phyloP scores from a whole-genome alignment of 2,329 filamentous ascomycete species.

The Scortechinia acanthostroma region DNA sequence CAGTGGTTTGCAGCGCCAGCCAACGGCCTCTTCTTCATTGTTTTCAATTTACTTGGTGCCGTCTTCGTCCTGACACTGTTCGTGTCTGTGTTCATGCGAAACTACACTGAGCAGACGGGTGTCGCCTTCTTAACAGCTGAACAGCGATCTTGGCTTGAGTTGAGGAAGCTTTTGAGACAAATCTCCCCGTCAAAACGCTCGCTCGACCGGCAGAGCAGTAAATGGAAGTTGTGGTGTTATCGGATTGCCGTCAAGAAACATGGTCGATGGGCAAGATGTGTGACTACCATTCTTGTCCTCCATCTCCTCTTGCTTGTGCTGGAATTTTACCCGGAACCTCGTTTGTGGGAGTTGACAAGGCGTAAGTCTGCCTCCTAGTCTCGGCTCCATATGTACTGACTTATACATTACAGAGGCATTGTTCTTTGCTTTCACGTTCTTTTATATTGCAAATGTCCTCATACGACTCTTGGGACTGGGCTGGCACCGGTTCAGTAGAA shows the following conservation, averaged over 20 bases:
- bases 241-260: conserved; percentile 88
- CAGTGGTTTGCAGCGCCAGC: conserved; percentile 62
- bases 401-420: too few species aligned
- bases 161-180: conserved; percentile 84
- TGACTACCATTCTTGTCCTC: conserved; percentile 74
- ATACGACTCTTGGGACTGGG: conserved; percentile 83
- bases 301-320: conserved; percentile 78
- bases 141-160: conserved; percentile 91
- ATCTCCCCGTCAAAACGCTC: conserved; percentile 92
- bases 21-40: conserved; percentile 88
- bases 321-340: conserved; percentile 75
- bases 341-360: too few species aligned
- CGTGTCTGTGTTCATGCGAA: conserved; percentile 98
- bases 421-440: conserved; percentile 73
- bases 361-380: too few species aligned
- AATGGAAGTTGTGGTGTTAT: conserved; percentile 90
- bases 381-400: conserved; percentile 73
- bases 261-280: conserved; percentile 86
- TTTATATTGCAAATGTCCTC: conserved; percentile 67
- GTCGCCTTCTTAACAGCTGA: conserved; percentile 93
- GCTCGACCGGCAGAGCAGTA: conserved; percentile 67
- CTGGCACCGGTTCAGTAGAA: conserved; percentile 84
- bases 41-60: conserved; percentile 91
- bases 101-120: conserved; percentile 96
- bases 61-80: conserved; percentile 96